These are phyloP conservation scores for Colletotrichum horii DNA, from an alignment of 2,329 filamentous ascomycete species.

Conservation along the genomic window DNA sequence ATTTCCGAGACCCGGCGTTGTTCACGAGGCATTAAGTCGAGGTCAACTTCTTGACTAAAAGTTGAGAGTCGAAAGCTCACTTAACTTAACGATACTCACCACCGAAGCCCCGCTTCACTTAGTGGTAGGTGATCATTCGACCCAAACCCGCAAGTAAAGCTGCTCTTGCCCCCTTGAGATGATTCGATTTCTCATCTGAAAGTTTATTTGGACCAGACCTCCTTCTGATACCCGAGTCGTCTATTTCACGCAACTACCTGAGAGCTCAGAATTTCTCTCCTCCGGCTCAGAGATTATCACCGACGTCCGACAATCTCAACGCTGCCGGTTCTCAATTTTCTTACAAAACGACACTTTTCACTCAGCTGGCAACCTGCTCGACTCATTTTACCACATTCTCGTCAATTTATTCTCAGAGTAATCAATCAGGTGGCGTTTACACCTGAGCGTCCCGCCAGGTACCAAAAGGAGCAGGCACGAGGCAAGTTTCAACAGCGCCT, in stretches of 20 bases:
- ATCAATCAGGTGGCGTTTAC: background rate
- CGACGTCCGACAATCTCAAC: background rate
- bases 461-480: background rate
- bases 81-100: background rate
- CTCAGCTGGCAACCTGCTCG: background rate
- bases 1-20: too few species aligned
- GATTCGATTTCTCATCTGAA: background rate
- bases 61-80: background rate
- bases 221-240: background rate
- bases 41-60: background rate
- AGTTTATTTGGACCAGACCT: fast-evolving
- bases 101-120: background rate
- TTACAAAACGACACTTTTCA: background rate
- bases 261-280: background rate
- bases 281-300: background rate
- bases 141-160: background rate
- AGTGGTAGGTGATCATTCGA: background rate
- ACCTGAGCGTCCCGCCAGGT: background rate
- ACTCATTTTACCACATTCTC: background rate
- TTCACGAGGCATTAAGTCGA: too few species aligned
- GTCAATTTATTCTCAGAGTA: background rate
- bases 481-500: background rate
- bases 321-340: background rate
- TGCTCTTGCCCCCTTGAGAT: background rate
- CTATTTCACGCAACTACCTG: background rate